Evolutionary conservation across 352 stramenopile species (phyloP), one percentile per base, ranked within the genome.

Genomic region (Paralagenidium karlingii): DNA sequence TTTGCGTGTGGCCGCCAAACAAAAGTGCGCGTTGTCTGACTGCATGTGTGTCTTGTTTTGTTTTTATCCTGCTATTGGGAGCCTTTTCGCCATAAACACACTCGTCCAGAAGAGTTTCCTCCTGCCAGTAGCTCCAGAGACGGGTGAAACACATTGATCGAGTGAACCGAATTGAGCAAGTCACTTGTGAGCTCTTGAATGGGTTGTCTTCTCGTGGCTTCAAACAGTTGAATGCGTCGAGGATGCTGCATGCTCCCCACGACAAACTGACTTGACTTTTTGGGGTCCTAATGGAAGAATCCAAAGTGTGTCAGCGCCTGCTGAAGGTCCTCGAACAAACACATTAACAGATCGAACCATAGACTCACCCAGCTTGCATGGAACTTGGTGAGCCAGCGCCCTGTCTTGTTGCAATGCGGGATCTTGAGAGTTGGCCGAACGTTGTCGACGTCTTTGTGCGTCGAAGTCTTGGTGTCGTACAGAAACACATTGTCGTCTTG

Each of bases 301-400:
- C n/a, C 19, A 8, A 41, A 12, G 12, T 13, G 3, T 40, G 8
- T 8, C 21, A n/a, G 8, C 21, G 31, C 29, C 34, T 30, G 29
- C 34, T 41, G 16, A 8, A 8, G 20, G 5, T 12, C n/a, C n/a
- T n/a, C n/a, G n/a, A n/a, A n/a, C n/a, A n/a, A n/a, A n/a, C n/a
- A n/a, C n/a, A n/a, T n/a, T n/a, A n/a, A n/a, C n/a, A n/a, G n/a
- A 7, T 16, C 20, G 11, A 16, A 1, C 8, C 1, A 41, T 41
- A 3, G 18, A 47, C 41, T n/a, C 26, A 47, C 41, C 78, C 78
- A 92, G 16, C 66, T 45, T 1, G 75, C 70, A 38, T 89, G 75
- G 24, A 92, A 61, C 44, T 91, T 94, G 7, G 75, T 92, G 19
- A 94, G 70, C 81, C 81, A 94, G 4, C 77, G 74, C 0, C 81